These are phyloP conservation scores for Torulaspora gathmanii DNA, from an alignment of 805 yeast species.

Conservation along the genomic window DNA sequence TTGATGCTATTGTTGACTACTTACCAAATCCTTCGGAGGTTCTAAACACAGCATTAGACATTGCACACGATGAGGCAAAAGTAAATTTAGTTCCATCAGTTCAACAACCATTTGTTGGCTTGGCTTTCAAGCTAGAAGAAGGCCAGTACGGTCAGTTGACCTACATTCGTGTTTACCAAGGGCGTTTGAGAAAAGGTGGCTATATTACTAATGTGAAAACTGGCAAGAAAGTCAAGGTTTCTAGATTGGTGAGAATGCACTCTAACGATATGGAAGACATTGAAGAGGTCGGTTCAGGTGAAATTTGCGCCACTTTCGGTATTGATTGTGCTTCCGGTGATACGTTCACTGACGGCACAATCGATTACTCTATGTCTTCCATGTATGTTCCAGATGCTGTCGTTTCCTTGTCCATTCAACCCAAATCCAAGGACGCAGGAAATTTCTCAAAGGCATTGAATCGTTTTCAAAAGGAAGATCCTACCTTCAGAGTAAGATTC, in stretches of 20 bases:
- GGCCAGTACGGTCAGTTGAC: conserved; percentile 98
- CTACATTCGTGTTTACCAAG: conserved; percentile 95
- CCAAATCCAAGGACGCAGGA: conserved; percentile 78
- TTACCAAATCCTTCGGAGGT: conserved; percentile 95
- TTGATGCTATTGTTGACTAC: conserved; percentile 93
- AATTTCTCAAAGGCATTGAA: conserved; percentile 96
- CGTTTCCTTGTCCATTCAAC: conserved; percentile 84
- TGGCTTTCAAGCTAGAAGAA: conserved; percentile 98
- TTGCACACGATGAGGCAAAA: conserved; percentile 57
- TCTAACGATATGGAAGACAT: conserved; percentile 99
- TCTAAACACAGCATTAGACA: conserved; percentile 82
- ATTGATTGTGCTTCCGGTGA: conserved; percentile 99
- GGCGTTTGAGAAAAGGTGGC: conserved; percentile 84
- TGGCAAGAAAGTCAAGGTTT: conserved; percentile 88
- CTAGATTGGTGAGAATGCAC: conserved; percentile 97
- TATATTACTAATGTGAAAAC: conserved; percentile 84
- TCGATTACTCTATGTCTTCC: conserved; percentile 85
- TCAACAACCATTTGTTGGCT: conserved; percentile 80
- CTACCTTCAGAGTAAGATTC: conserved; percentile 89
- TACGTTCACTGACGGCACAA: conserved; percentile 82
- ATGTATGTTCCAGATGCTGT: conserved; percentile 99
- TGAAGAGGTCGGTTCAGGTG: conserved; percentile 93
- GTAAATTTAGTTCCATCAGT: conserved; percentile 71
- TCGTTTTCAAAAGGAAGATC: conserved; percentile 98
- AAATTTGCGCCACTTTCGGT: conserved; percentile 98